These are phyloP conservation scores for Wickerhamia fluorescens DNA, from an alignment of 805 yeast genomes.

Conservation along the genomic window DNA sequence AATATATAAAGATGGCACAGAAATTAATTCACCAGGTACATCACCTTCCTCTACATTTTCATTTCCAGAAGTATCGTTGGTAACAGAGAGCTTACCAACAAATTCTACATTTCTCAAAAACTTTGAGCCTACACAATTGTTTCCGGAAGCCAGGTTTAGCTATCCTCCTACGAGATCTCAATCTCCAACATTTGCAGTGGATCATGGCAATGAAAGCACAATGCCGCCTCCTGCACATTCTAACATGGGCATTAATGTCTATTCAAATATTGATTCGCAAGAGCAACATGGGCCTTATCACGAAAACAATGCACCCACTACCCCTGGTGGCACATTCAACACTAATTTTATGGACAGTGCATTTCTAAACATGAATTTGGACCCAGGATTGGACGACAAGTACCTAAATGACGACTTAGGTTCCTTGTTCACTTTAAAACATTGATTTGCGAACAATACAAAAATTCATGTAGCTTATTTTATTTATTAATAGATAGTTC, in stretches of 20 bases:
- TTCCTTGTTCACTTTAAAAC: constrained; percentile 22
- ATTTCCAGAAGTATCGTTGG: constrained; percentile 49
- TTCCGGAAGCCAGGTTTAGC: constrained; percentile 39
- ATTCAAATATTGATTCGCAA: background rate
- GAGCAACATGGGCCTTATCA: background rate
- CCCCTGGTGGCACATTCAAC: constrained; percentile 22
- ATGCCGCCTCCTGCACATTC: constrained; percentile 9
- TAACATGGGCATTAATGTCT: background rate
- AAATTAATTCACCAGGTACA: constrained; percentile 11
- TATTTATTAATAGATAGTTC: constrained; percentile 3
- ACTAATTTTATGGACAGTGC: constrained; percentile 37
- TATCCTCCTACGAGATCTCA: constrained; percentile 31
- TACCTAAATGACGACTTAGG: constrained; percentile 18
- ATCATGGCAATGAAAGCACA: constrained; percentile 12
- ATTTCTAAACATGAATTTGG: constrained; percentile 37
- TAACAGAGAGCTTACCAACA: constrained; percentile 46
- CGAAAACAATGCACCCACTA: constrained; percentile 6
- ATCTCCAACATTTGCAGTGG: constrained; percentile 17
- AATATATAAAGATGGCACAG: too few species aligned
- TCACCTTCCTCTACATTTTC: constrained; percentile 30
- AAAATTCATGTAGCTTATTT: too few species aligned
- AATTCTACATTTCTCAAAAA: constrained; percentile 40
- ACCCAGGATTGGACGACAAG: constrained; percentile 23
- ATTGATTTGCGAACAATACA: too few species aligned
- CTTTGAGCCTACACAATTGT: constrained; percentile 52